Base-by-base conservation (phyloP, 1,284 basidiomycete species). In the Blastosporella zonata region DNA sequence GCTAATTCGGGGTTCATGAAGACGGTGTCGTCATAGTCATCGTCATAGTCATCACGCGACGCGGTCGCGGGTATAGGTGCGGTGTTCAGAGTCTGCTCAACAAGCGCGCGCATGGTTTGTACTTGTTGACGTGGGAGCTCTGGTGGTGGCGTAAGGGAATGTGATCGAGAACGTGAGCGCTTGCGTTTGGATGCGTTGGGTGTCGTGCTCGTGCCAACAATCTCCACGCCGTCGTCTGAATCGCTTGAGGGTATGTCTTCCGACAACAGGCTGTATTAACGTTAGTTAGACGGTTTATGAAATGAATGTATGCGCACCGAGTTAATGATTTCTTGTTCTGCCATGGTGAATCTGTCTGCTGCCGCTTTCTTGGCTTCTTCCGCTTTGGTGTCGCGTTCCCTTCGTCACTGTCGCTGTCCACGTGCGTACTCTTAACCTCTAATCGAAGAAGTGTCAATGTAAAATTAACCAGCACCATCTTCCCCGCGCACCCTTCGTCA, bases 81-180 rank as follows among this genome's bases (percentile, higher is more conserved):
- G 0, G 60, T 46, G 25, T 70, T 71, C 10, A 84, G 63, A 0
- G 75, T 63, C 62, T 73, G 66, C 86, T 79, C 72, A 36, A 87
- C 75, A 15, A 84, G 62, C 22, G 75, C 69, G 29, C 73, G 75
- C 7, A 82, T 79, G 46, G 71, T 70, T 57, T 77, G 70, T 1
- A 81, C 67, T 41, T 78, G 74, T 25, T 77, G 66, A 9, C 66
- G 59, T 1, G 80, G 67, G 12, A 89, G 61, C 18, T 69, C 70
- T 1, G 87, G 87, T 2, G 87, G 87, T 7, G 87, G 87, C 2
- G 87, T 90, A 31, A 89, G 74, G 2, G 87, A 88, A 25, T 69
- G 67, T 15, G 86, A 88, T 28, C 80, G 66, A 13, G 86, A 88
- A 31, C 80, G 80, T 61, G 78, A 82, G 50, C 69, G 75, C 65